Base-by-base conservation (phyloP, 345 rosid genomes). In the Citrus australasica region DNA sequence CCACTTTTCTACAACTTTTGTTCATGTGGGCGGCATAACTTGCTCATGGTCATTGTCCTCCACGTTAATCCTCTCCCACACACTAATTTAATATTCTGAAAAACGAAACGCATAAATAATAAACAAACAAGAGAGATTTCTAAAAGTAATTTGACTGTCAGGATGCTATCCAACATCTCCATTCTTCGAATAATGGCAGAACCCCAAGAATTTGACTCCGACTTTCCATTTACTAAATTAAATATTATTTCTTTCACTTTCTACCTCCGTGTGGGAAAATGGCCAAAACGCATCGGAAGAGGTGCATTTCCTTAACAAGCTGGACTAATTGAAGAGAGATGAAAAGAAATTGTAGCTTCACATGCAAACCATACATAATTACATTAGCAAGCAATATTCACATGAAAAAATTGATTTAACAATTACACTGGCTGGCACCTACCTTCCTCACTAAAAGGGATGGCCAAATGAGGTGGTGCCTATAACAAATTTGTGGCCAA, bases 81-180 rank as follows among this genome's bases (percentile, higher is more conserved):
- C 65, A 24, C 3, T 56, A 55, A 24, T 37, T 67, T 22, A 46
- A 46, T 46, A 46, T 46, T 46, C 13, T 46, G 0, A 46, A 46
- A 13, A 13, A 11, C 10, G 51, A 46, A 46, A 66, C 25, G 7
- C 5, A 53, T 27, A 58, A 32, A 70, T 19, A 53, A 79, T 19
- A 53, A 75, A 30, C 17, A 69, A 71, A 76, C 53, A 62, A 17
- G 22, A 30, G n/a, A 27, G 7, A 28, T 42, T 35, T 46, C 42
- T 11, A 58, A 65, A 37, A 48, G 72, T 53, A 42, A 69, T 58
- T 75, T 76, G 66, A 79, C 67, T 65, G 79, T 76, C 63, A n/a
- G 71, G 80, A 68, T 58, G 55, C 66, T 19, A 58, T 67, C 81
- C 79, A 32, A 76, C 84, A 83, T 65, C 56, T 46, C 53, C 53